Evolutionary conservation across 129 eudicot species (phyloP), one percentile per base, ranked within the genome.

Genomic region (Flaveria brownii): DNA sequence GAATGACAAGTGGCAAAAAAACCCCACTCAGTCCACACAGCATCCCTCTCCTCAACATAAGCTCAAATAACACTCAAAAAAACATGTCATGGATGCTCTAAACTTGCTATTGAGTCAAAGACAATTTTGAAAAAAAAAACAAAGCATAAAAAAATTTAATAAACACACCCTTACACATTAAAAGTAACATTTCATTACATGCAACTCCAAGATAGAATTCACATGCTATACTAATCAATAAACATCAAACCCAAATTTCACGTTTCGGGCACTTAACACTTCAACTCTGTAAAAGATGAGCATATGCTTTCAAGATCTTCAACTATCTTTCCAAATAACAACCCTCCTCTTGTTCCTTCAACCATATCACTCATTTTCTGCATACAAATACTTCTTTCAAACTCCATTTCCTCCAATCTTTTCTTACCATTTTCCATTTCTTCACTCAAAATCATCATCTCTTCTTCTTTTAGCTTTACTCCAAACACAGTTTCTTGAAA

Each of bases 381-480:
- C 55, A 68, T 7, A 39, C 80, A 84, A 18, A n/a, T 73, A 33
- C 62, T 85, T 71, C 81, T 89, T 67, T 77, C 89, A 5, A 20
- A 77, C 69, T 85, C 56, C 77, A 88, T 73, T 36, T 59, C 83
- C 45, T 80, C 83, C 54, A 73, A 68, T 77, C 74, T 78, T 46
- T 63, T 71, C 46, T 67, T 14, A 74, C 67, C 88, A 10, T 9
- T 30, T 15, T 79, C 66, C 77, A 89, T 22, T 76, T 95, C 99
- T 36, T 95, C 92, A 9, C 79, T 84, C 73, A 89, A 36, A 30
- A 89, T 74, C 74, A 39, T 82, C 33, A 47, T 65, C 82, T 95
- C 99, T 70, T 91, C 94, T 16, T 73, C 92, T 42, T 76, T 91
- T 73, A 91, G 25, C 26, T 82, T 80, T 1, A 68, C 65, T 75